Evolutionary conservation across 495 filamentous ascomycete species (phyloP).

Genomic region (Penicillium diatomitis): DNA sequence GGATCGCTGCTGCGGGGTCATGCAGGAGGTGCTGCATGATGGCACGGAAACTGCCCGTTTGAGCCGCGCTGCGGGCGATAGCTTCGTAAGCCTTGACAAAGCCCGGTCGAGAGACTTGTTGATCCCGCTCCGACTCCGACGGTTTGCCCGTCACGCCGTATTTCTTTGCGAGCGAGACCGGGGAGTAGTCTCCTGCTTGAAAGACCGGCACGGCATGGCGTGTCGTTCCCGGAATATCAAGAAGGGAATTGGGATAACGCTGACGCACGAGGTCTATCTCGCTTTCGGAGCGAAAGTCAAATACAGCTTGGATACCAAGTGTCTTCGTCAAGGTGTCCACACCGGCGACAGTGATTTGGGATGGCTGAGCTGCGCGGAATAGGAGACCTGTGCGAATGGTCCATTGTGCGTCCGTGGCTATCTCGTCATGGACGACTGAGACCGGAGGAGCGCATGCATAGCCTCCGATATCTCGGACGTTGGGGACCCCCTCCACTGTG

Average conservation of each 20-base stretch:
- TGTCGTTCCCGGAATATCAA: slow-evolving; percentile 23
- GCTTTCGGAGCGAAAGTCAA: slow-evolving; percentile 47
- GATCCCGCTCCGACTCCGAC: background rate
- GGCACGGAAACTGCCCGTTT: slow-evolving; percentile 5
- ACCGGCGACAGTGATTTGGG: slow-evolving; percentile 37
- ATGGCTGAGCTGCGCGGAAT: slow-evolving; percentile 51
- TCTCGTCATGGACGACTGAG: background rate
- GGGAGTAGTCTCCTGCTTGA: slow-evolving; percentile 41
- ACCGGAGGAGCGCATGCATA: slow-evolving; percentile 22
- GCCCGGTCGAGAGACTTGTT: slow-evolving; percentile 34
- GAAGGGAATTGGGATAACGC: slow-evolving; percentile 3
- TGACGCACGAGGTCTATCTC: slow-evolving; percentile 33
- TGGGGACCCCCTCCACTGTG: slow-evolving; percentile 41
- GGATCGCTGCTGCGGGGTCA: slow-evolving; percentile 13
- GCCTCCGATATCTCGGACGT: slow-evolving; percentile 53
- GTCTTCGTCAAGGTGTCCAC: slow-evolving; percentile 31
- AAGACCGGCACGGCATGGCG: slow-evolving; percentile 49
- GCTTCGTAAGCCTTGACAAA: slow-evolving; percentile 40
- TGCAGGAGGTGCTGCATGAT: slow-evolving; percentile 6
- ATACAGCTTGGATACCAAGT: slow-evolving; percentile 45
- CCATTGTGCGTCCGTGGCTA: slow-evolving; percentile 10
- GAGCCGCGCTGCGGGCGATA: slow-evolving; percentile 23
- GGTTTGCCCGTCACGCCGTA: background rate
- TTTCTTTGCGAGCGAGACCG: slow-evolving; percentile 39
- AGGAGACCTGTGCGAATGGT: slow-evolving; percentile 39